Conservation (phyloP, 2,329 filamentous ascomycete genomes). For the Trichoderma pleuroti region DNA sequence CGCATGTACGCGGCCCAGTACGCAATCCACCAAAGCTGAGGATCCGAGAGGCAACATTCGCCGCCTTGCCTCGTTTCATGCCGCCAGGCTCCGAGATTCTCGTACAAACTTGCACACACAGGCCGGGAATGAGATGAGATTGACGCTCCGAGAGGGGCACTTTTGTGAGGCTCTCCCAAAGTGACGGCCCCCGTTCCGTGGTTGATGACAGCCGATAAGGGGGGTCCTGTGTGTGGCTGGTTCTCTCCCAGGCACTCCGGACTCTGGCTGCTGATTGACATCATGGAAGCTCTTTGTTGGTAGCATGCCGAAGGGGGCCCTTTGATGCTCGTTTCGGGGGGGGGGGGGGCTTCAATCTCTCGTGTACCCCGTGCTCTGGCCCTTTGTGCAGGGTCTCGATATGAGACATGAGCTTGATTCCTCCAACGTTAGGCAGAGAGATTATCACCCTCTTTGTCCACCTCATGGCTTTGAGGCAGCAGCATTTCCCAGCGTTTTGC, state of each 20-base stretch:
- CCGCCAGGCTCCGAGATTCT: background rate
- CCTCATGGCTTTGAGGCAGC: conserved; percentile 4
- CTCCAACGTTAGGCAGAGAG: conserved; percentile 7
- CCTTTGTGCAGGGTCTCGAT: background rate
- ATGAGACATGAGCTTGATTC: background rate
- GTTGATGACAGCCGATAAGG: conserved; percentile 11
- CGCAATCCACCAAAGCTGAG: conserved; percentile 16
- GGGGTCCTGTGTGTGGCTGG: conserved; percentile 12
- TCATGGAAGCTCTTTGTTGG: background rate
- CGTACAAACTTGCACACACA: background rate
- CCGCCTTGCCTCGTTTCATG: background rate
- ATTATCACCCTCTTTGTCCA: background rate
- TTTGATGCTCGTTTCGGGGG: background rate
- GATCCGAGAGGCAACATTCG: background rate
- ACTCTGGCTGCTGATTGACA: background rate
- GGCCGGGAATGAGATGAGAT: background rate
- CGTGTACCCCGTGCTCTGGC: background rate
- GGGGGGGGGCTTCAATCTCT: background rate
- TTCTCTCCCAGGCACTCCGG: background rate
- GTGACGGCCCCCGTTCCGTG: background rate
- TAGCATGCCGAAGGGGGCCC: background rate
- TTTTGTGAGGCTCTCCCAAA: conserved; percentile 13
- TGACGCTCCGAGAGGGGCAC: conserved; percentile 1
- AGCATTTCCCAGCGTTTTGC: background rate
- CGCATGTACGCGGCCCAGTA: conserved; percentile 13